Base-by-base conservation (phyloP, 1,139 yeast species). In the Torulaspora pretoriensis region DNA sequence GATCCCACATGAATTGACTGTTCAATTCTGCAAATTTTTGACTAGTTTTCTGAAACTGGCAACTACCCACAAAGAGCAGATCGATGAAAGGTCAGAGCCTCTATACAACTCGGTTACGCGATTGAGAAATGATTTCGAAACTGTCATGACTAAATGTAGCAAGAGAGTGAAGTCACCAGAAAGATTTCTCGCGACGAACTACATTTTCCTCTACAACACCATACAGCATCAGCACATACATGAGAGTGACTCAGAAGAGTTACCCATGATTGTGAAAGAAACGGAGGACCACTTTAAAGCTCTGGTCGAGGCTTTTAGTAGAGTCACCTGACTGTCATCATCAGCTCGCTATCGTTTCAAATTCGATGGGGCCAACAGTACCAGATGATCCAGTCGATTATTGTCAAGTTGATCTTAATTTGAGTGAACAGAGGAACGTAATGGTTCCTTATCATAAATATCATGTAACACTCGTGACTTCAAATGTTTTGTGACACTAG, bases 101-200 rank as follows among this genome's bases (percentile, higher is more conserved):
- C 70, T 90, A 7, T 77, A 77, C 35, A 78, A 77, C 47, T 81
- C 92, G 1, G 73, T 90, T 3, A 71, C 72, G 7, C 72, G 96
- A 46, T 68, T 92, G 34, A 69, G 90, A 42, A 81, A 80, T 56
- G 96, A 86, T 52, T 90, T 80, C 61, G 97, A 92, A 61, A 78
- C 78, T 25, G 74, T 81, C 1, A 66, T 92, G 60, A 85, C 95
- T 1, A 88, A 83, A 56, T 65, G 85, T 44, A 75, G 83, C 50
- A 72, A 71, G 44, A 70, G 72, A 50, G 68, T 75, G 12, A 68
- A 71, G 28, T 78, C 80, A 42, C 75, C 81, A 45, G 95, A 86
- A 57, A 68, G 78, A 37, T 88, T 90, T 61, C 69, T 90, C 46
- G 83, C 79, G 60, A 83, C 83, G 53, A 92, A 92, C 60, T 90